These are phyloP conservation scores for Apium graveolens DNA, from an alignment of 129 eudicot genomes.

Conservation along the genomic window DNA sequence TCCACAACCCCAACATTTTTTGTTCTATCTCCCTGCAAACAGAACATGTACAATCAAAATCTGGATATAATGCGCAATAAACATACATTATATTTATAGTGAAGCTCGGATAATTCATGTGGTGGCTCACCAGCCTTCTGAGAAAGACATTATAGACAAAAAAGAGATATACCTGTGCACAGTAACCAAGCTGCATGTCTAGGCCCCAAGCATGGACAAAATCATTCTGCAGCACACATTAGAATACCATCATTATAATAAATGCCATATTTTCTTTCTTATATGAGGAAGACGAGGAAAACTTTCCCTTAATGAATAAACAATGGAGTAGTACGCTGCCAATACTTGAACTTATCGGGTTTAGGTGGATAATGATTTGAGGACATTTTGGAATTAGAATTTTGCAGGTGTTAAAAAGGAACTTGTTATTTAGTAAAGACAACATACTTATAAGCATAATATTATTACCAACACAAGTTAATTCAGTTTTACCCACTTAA, in stretches of 20 bases:
- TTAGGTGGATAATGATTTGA: background rate
- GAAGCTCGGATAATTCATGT: background rate
- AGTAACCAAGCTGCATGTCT: constrained; percentile 78
- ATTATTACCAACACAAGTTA: background rate
- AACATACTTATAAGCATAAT: background rate
- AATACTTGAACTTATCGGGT: background rate
- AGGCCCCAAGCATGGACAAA: constrained; percentile 96
- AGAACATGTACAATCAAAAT: constrained; percentile 4
- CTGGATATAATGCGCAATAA: constrained; percentile 8
- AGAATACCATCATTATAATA: background rate
- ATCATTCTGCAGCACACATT: constrained; percentile 55
- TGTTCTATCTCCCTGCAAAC: constrained; percentile 73
- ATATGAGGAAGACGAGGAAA: background rate
- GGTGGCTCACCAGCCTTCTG: background rate
- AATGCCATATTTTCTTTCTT: background rate
- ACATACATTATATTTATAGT: background rate
- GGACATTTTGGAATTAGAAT: background rate
- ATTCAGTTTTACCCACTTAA: background rate
- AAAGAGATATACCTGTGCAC: constrained; percentile 63
- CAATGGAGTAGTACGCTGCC: background rate
- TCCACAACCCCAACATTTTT: constrained; percentile 79
- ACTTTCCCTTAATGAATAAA: background rate
- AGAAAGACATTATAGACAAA: background rate
- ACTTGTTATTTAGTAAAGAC: background rate
- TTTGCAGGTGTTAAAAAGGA: background rate